Evolutionary conservation across 176 grass and related monocot species (phyloP).

Genomic region (Carex myosuroides): DNA sequence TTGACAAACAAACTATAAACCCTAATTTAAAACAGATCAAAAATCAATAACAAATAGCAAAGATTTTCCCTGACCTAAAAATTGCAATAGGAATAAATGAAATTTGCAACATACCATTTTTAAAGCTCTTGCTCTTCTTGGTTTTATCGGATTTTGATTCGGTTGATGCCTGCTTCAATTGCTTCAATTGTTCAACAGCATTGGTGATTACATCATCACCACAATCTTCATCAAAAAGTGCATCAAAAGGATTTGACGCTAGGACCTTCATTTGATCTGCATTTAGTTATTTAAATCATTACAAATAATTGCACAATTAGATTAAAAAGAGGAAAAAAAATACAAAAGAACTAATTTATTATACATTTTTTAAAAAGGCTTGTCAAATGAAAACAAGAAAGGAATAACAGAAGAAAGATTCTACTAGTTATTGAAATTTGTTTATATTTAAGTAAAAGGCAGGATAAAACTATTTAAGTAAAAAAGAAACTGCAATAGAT

Average conservation of each 20-base stretch:
- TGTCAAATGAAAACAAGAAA: neutral
- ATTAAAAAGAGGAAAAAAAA: neutral
- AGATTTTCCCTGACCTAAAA: neutral
- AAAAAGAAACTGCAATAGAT: neutral
- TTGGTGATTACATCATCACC: neutral
- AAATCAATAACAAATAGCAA: neutral
- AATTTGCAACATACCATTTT: neutral
- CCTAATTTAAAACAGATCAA: neutral
- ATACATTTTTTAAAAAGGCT: neutral
- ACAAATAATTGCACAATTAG: neutral
- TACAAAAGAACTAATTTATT: neutral
- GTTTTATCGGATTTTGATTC: neutral
- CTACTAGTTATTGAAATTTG: neutral
- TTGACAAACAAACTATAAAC: neutral
- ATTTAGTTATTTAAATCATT: neutral
- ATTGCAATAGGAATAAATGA: neutral
- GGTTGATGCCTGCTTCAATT: neutral
- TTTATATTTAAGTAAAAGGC: neutral
- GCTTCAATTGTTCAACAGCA: neutral
- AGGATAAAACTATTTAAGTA: neutral
- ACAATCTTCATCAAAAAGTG: conserved; percentile 4
- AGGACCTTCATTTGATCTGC: neutral
- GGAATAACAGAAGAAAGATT: neutral
- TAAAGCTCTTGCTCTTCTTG: neutral
- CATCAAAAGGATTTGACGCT: conserved; percentile 6